phyloP scores from a whole-genome alignment of 1,284 basidiomycete species.

The Malassezia psittaci region DNA sequence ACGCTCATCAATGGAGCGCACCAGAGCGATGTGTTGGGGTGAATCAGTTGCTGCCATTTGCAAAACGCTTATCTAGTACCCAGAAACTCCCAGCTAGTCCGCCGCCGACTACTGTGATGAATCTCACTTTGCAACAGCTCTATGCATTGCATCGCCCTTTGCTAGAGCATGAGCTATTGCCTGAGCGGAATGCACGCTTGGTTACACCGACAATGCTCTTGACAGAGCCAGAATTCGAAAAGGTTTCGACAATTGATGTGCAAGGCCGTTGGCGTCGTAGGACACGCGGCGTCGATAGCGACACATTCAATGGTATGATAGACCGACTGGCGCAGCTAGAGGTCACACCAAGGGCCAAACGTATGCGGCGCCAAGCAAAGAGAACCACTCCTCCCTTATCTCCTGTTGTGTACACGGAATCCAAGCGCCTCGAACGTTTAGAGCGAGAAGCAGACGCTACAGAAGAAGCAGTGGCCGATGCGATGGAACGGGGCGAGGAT shows the following conservation, averaged over 20 bases:
- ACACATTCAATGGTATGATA: slow-evolving; percentile 9
- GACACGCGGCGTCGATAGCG: slow-evolving; percentile 10
- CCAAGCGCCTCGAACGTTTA: slow-evolving; percentile 5
- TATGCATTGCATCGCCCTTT: slow-evolving; percentile 17
- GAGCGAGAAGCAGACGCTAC: slow-evolving; percentile 23
- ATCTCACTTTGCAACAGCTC: slow-evolving; percentile 11
- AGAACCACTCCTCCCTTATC: slow-evolving; percentile 9
- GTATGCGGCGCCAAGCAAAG: slow-evolving; percentile 1
- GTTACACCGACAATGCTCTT: slow-evolving; percentile 1
- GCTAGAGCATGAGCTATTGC: slow-evolving; percentile 15
- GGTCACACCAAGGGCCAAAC: slow-evolving; percentile 2
- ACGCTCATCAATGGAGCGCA: background rate
- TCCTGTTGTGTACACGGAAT: slow-evolving; percentile 6
- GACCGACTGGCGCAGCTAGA: slow-evolving; percentile 3
- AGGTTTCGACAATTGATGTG: no score
- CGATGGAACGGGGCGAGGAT: slow-evolving; percentile 40
- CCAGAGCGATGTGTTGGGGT: no score
- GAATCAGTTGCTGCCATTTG: no score
- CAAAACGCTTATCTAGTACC: no score
- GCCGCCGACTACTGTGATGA: slow-evolving; percentile 16
- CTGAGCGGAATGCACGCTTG: slow-evolving; percentile 8
- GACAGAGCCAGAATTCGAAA: background rate
- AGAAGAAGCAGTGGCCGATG: slow-evolving; percentile 35
- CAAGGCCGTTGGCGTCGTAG: slow-evolving; percentile 10
- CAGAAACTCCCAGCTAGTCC: background rate